A percentile compares a stretch with the other conserved stretches of the same genome.
Evolutionary conservation across 257 asterid genomes (phyloP).

Genomic region (Solanum chiquidenum): DNA sequence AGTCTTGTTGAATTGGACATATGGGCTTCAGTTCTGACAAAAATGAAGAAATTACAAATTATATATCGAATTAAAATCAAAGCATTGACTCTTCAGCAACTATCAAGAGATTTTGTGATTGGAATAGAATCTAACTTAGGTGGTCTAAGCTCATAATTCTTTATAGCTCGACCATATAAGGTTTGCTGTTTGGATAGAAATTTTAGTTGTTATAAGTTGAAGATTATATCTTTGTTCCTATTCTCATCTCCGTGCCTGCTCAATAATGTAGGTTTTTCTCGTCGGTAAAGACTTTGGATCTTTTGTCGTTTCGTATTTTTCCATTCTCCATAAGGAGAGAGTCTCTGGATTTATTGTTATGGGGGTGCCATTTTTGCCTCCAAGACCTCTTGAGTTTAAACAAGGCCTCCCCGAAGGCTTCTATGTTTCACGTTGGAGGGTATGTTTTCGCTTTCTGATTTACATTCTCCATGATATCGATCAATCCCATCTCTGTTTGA

Average conservation of each 20-base stretch:
- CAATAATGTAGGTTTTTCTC: slow-evolving; percentile 44
- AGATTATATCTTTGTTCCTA: background rate
- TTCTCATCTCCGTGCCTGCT: background rate
- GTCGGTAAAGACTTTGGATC: slow-evolving; percentile 77
- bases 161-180: no score
- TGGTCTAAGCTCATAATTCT: no score
- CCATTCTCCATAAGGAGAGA: slow-evolving; percentile 43
- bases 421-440: slow-evolving; percentile 64
- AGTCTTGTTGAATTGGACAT: no score
- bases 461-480: background rate
- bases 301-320: slow-evolving; percentile 25
- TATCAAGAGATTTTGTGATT: no score
- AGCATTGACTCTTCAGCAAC: no score
- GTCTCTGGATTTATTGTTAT: slow-evolving; percentile 48
- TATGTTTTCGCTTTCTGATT: background rate
- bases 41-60: no score
- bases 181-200: background rate
- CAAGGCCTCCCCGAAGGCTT: slow-evolving; percentile 58
- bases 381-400: slow-evolving; percentile 16
- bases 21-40: no score
- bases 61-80: no score
- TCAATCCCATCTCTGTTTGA: no score
- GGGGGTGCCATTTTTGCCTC: slow-evolving; percentile 48
- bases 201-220: background rate
- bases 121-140: no score